Base-by-base conservation (phyloP, 495 filamentous ascomycete species). In the Parathielavia appendiculata region DNA sequence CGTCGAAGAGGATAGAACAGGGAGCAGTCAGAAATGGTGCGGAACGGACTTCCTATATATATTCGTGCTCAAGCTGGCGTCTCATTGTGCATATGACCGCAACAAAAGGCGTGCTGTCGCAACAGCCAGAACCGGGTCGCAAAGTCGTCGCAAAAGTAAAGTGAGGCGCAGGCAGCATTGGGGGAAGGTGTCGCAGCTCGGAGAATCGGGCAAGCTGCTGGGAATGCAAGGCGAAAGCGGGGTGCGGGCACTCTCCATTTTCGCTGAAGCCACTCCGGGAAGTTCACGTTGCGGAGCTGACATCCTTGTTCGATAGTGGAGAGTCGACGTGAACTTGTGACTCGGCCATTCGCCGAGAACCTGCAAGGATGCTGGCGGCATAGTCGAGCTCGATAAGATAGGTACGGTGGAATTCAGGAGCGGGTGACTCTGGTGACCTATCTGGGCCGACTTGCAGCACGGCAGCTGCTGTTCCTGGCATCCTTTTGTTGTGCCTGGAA, bases 81-180 rank as follows among this genome's bases (percentile, higher is more conserved):
- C 35, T 51, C 38, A 44, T 35, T 23, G 0, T n/a, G 10, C n/a
- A 30, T 30, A 6, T 30, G 26, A 10, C 38, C 26, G 10, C 46
- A 46, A 23, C 23, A 14, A 56, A 55, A 46, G 52, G 53, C 48
- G 59, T 48, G 43, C 46, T 12, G 46, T 45, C 59, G 48, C 48
- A 56, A 47, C 44, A 59, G 57, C 30, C 40, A 35, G 53, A 39
- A 30, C 2, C 43, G 9, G 20, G 23, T 62, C 45, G 54, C 43
- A 54, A 44, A 50, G 59, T 50, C 59, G 59, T 50, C 59, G 58
- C 52, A 61, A 51, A 52, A 46, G 35, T 41, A 61, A 60, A 67
- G 35, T 49, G 63, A 50, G 57, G 63, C 61, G 58, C 51, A 62
- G 53, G 50, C 54, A 58, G 41, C 54, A 57, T 55, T 56, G 59